Evolutionary conservation across 352 stramenopile genomes (phyloP).

Genomic region (Blastocystis sp.): DNA sequence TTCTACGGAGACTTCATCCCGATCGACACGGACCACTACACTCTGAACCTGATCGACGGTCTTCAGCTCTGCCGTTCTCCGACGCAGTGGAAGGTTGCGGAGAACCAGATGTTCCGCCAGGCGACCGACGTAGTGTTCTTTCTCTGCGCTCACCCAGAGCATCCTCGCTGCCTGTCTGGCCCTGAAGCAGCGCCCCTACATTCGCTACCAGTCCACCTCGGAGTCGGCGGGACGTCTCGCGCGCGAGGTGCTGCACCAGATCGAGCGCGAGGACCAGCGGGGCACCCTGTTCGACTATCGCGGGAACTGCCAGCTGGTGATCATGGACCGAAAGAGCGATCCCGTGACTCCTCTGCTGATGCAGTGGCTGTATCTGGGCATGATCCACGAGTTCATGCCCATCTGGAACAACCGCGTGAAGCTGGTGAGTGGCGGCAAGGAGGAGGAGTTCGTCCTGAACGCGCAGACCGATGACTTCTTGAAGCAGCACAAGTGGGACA

Average conservation of each 20-base stretch:
- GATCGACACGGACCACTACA: slow-evolving; percentile 93
- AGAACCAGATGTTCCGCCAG: slow-evolving; percentile 64
- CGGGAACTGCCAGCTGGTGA: slow-evolving; percentile 70
- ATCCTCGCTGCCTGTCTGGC: slow-evolving; percentile 85
- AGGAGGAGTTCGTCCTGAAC: slow-evolving; percentile 92
- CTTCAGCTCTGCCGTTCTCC: slow-evolving; percentile 65
- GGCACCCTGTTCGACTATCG: slow-evolving; percentile 87
- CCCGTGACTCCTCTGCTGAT: slow-evolving; percentile 93
- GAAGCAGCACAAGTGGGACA: slow-evolving; percentile 85
- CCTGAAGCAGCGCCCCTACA: slow-evolving; percentile 87
- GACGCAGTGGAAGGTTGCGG: slow-evolving; percentile 66
- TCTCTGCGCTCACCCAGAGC: slow-evolving; percentile 66
- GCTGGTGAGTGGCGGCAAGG: slow-evolving; percentile 83
- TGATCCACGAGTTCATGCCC: slow-evolving; percentile 97
- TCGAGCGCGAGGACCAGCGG: slow-evolving; percentile 80
- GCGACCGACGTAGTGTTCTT: slow-evolving; percentile 63
- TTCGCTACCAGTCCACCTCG: slow-evolving; percentile 87
- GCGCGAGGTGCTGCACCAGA: slow-evolving; percentile 82
- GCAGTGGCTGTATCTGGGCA: slow-evolving; percentile 88
- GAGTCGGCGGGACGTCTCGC: slow-evolving; percentile 84
- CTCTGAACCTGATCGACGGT: slow-evolving; percentile 82
- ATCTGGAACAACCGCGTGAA: slow-evolving; percentile 95
- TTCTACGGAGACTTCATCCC: slow-evolving; percentile 96
- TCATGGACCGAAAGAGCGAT: slow-evolving; percentile 95
- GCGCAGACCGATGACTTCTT: slow-evolving; percentile 92